Base-by-base conservation (phyloP, 169 alveolate species). In the Cyclospora cayetanensis region DNA sequence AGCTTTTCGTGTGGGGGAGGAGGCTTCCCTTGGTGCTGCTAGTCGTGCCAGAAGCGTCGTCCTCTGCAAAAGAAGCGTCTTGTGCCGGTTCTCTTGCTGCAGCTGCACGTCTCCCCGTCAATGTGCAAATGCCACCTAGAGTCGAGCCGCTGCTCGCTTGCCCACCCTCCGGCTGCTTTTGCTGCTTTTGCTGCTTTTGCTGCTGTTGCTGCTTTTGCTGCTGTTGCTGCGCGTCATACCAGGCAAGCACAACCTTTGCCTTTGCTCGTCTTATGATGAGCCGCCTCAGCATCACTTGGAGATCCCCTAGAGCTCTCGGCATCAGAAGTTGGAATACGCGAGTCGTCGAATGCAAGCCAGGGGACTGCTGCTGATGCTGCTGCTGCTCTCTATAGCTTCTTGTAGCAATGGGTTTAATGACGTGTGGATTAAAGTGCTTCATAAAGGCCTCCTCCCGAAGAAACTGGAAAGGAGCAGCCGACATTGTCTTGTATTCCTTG, bases 401-500 rank as follows among this genome's bases (percentile, higher is more conserved):
- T 25, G 90, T 53, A n/a, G 90, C 90, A 20, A 82, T 31, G 43
- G 90, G 90, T 2, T 77, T 76, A 2, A 82, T 55, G 37, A 82
- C 90, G 60, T 82, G 90, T 15, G 79, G 29, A 60, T 82, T 82
- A 60, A 53, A 55, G 41, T 82, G 90, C n/a, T 55, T 66, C 90
- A 82, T 82, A 34, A 82, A 34, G 27, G 90, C 90, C 39, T 82
- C 90, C 55, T 82, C 90, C 2, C 90, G 50, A 34, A 82, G 77
- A 25, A 82, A 82, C 77, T 82, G 90, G 34, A 82, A 82, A 15
- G 90, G 90, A 31, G 90, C 90, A 35, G 90, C 74, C 5, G 77
- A 15, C 90, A 46, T 66, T n/a, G 90, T 43, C 90, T 82, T 82
- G 60, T 82, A 82, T 31, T 82, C 90, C n/a, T 82, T 82, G 53